phyloP scores from a whole-genome alignment of 768 basidiomycete genomes.

The Mycena chlorophos region DNA sequence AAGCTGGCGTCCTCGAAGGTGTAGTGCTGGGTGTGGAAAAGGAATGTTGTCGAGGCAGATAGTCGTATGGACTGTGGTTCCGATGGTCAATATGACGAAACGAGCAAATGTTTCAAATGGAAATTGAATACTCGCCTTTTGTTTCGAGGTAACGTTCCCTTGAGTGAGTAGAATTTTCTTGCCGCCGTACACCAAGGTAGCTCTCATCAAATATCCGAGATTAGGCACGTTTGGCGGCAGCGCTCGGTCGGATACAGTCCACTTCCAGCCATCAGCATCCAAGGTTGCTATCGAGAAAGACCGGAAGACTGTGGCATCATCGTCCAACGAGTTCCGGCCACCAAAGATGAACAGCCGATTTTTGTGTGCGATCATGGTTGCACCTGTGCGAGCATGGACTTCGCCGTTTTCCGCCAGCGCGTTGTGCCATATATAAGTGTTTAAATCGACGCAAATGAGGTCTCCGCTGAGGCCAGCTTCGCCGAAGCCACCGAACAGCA shows the following conservation, averaged over 20 bases:
- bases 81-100: background rate
- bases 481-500: conserved; percentile 33
- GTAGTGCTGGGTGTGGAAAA: conserved; percentile 25
- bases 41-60: conserved; percentile 16
- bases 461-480: conserved; percentile 2
- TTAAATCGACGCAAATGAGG: conserved; percentile 26
- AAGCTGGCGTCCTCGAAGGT: conserved; percentile 20
- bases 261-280: conserved; percentile 20
- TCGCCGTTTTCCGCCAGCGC: too few relatives aligned
- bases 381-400: conserved; percentile 21
- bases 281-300: conserved; percentile 26
- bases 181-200: conserved; percentile 25
- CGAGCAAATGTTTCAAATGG: too few relatives aligned
- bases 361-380: conserved; percentile 25
- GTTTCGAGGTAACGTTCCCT: conserved; percentile 11
- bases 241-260: conserved; percentile 12
- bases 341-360: conserved; percentile 30
- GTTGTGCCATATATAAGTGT: too few relatives aligned
- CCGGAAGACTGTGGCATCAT: conserved; percentile 4
- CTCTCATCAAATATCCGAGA: conserved; percentile 14
- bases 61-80: conserved; percentile 7
- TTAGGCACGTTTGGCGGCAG: conserved; percentile 18
- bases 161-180: conserved; percentile 27
- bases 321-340: conserved; percentile 18
- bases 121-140: too few relatives aligned